phyloP scores from a whole-genome alignment of 208 protist species.

The Trichomonas gallinae region DNA sequence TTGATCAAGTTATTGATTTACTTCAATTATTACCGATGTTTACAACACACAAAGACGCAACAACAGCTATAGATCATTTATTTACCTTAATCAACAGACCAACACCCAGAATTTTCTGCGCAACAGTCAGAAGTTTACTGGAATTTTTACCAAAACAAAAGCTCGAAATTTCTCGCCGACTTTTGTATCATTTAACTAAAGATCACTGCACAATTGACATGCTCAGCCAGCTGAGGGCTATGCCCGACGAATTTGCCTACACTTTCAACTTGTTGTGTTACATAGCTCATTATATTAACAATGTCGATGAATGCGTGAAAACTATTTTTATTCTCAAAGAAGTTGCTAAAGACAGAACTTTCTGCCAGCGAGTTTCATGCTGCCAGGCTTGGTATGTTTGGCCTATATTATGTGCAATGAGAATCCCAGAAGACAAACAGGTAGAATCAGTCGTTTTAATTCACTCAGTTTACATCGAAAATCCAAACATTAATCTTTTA shows the following conservation, averaged over 20 bases:
- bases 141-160: background rate
- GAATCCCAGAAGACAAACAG: background rate
- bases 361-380: background rate
- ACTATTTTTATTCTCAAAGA: background rate
- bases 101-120: background rate
- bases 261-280: background rate
- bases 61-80: background rate
- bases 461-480: background rate
- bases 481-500: background rate
- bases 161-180: background rate
- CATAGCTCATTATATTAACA: background rate
- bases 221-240: background rate
- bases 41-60: background rate
- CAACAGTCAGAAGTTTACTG: background rate
- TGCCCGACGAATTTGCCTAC: background rate
- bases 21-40: background rate
- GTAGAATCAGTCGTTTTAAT: background rate
- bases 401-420: background rate
- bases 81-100: background rate
- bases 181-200: background rate
- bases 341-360: background rate
- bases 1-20: background rate
- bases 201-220: background rate
- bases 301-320: background rate
- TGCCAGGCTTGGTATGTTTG: background rate